These are phyloP conservation scores for Phytophthora sp. DNA, from an alignment of 352 stramenopile species.

Conservation along the genomic window DNA sequence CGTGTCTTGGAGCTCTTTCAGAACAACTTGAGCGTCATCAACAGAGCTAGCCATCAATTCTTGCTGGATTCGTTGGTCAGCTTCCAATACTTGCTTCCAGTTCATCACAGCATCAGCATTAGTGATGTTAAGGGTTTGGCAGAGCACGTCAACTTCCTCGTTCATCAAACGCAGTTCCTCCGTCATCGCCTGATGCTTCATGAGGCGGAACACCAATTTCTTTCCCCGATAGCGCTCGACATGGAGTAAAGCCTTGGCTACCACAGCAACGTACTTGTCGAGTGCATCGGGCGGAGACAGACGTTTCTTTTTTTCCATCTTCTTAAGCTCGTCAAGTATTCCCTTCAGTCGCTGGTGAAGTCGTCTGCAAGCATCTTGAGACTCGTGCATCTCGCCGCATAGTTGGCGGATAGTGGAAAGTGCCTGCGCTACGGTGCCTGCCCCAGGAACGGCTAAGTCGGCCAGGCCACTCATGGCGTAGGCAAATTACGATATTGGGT, in stretches of 20 bases:
- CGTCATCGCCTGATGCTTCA: slow-evolving; percentile 8
- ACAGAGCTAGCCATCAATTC: neutral
- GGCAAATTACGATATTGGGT: neutral
- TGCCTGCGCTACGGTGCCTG: neutral
- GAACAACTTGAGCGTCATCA: neutral
- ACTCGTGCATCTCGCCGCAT: slow-evolving; percentile 17
- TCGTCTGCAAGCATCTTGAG: slow-evolving; percentile 2
- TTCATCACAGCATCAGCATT: slow-evolving; percentile 3
- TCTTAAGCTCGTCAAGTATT: slow-evolving; percentile 1
- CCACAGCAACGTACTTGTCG: slow-evolving; percentile 7
- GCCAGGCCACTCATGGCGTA: neutral
- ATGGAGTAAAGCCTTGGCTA: neutral
- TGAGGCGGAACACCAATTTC: slow-evolving; percentile 12
- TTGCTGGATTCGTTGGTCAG: slow-evolving; percentile 1
- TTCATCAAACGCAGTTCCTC: slow-evolving; percentile 15
- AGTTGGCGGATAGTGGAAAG: slow-evolving; percentile 5
- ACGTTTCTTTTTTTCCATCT: slow-evolving; percentile 3
- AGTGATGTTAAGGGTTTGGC: slow-evolving; percentile 4
- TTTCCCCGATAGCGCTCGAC: slow-evolving; percentile 9
- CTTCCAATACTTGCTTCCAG: slow-evolving; percentile 19
- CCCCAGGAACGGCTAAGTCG: slow-evolving; percentile 10
- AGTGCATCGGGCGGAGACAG: slow-evolving; percentile 2
- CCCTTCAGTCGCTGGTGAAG: slow-evolving; percentile 9
- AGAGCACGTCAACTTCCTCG: slow-evolving; percentile 17
- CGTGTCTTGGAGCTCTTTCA: slow-evolving; percentile 4